A percentile compares a stretch with the other conserved stretches of the same genome.
Conservation (phyloP, 2,329 filamentous ascomycete species). For the Pseudogymnoascus sp. region DNA sequence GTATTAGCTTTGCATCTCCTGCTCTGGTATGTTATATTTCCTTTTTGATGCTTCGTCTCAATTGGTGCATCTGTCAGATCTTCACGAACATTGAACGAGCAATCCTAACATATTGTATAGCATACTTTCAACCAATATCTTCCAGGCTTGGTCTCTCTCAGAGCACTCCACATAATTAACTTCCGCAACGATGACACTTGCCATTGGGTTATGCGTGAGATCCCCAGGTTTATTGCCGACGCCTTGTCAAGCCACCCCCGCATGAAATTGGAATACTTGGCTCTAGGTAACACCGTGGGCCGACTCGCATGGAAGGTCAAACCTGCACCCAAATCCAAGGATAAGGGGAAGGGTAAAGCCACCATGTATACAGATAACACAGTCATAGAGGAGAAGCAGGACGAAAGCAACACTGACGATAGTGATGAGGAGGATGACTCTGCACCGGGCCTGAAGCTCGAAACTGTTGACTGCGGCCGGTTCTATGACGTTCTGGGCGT, state of each 20-base stretch:
- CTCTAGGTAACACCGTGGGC: constrained; percentile 45
- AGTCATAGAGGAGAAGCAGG: constrained; percentile 25
- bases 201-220: constrained; percentile 50
- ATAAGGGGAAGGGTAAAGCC: constrained; percentile 23
- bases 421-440: constrained; percentile 33
- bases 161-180: constrained; percentile 49
- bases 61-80: neutral
- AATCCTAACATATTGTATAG: constrained; percentile 31
- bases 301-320: constrained; percentile 37
- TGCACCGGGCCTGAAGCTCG: constrained; percentile 30
- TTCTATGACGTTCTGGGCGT: constrained; percentile 45
- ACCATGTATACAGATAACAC: constrained; percentile 16
- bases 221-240: constrained; percentile 53
- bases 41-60: constrained; percentile 40
- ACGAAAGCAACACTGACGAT: constrained; percentile 24
- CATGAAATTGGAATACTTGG: constrained; percentile 53
- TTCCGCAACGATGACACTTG: constrained; percentile 53
- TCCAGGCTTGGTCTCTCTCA: constrained; percentile 41
- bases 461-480: constrained; percentile 35
- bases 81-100: constrained; percentile 12
- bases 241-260: constrained; percentile 49
- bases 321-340: constrained; percentile 23
- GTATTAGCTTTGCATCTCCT: constrained; percentile 43
- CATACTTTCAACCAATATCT: constrained; percentile 53
- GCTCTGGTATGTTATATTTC: constrained; percentile 48